Base-by-base conservation (phyloP, 1,284 basidiomycete species). In the Cryptococcus sp. region DNA sequence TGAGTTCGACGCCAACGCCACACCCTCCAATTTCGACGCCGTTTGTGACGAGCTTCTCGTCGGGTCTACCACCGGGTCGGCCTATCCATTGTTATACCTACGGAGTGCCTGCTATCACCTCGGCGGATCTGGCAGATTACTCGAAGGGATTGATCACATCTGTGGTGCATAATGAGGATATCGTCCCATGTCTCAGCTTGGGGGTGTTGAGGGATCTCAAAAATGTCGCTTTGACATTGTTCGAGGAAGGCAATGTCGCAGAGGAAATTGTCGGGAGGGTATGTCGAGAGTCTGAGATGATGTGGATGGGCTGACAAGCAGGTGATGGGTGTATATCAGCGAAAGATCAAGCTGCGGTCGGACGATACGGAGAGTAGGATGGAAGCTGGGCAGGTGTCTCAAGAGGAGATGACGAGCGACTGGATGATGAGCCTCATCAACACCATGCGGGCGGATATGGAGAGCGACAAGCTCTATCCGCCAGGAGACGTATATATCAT, bases 221-320 rank as follows among this genome's bases (percentile, higher is more conserved):
- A 59, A 75, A 74, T 53, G 67, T 77, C 28, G 75, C 77, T 4
- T 48, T 71, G 21, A 73, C 70, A 1, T 59, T 76, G 45, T 68
- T 66, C 39, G 73, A 75, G 43, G 75, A 76, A 48, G 59, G 62
- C 3, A 65, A 65, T 26, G 60, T 75, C 3, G 74, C 76, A 14
- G 73, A 76, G 47, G 76, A 78, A 57, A 77, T 79, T 45, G 71
- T 79, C 19, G 73, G 70, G 7, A 60, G 73, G 39, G 74, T 76
- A 34, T 50, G 56, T 16, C n/a, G n/a, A n/a, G 44, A 70, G 26
- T 16, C n/a, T 3, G 39, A 12, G 9, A 7, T 23, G 5, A 12
- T 26, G 23, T 26, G 14, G 5, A 26, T 5, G 22, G 34, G 22
- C 26, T 28, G 23, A 38, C 31, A 19, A 18, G 16, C 33, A 65